Base-by-base conservation (phyloP, 1,284 basidiomycete genomes). In the Amylostereum chailletii region DNA sequence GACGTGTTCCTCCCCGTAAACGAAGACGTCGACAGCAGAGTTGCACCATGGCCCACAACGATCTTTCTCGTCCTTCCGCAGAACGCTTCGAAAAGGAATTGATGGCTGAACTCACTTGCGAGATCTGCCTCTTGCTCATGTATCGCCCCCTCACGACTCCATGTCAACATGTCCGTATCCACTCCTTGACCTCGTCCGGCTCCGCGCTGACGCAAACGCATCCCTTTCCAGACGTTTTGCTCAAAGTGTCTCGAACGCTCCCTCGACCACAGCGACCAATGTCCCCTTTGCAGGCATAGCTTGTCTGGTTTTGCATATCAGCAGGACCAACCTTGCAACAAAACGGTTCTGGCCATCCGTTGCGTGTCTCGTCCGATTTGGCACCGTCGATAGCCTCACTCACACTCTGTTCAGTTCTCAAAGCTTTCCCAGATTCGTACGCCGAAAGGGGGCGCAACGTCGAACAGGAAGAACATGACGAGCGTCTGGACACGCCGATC, bases 111-210 rank as follows among this genome's bases (percentile, higher is more conserved):
- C 72, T 95, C 47, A 86, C 83, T 32, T 97, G 94, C 65, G 90
- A 94, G 65, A 91, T 97, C 34, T 97, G 94, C 67, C 88, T 90
- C 60, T 76, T 79, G 62, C 69, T 95, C 37, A 72, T 94, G 51
- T 83, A 85, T 68, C 80, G 91, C 54, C 94, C 94, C 1, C 74
- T 94, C 50, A 97, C 94, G 5, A 91, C 93, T 1, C 89, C 90
- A 3, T 97, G 94, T 64, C 93, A 95, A 63, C 94, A 97, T 69
- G 89, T 89, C 62, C 64, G 87, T 65, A 26, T 27, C 46, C 41
- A 32, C 33, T 36, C 34, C 51, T 48, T 46, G 29, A 42, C 33
- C n/a, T 39, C 34, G 49, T 49, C 36, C 44, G 40, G 9, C 34
- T 8, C 45, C 19, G 10, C 45, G 9, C 40, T 27, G 44, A 11